These are phyloP conservation scores for Fusarium concolor DNA, from an alignment of 2,329 filamentous ascomycete species.

Conservation along the genomic window DNA sequence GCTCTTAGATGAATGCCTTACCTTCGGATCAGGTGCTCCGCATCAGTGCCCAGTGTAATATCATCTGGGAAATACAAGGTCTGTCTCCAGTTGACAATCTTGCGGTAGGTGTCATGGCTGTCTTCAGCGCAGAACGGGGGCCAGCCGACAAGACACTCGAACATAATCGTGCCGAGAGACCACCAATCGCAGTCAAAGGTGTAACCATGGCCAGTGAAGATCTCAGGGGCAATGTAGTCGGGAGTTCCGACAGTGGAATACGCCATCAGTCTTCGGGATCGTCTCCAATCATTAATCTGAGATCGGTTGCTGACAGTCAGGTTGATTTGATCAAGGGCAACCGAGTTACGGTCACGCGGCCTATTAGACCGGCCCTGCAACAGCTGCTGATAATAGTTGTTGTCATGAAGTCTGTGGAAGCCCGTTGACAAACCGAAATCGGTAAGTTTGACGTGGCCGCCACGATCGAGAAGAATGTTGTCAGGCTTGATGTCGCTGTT, in stretches of 20 bases:
- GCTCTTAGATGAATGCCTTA: slow-evolving; percentile 59
- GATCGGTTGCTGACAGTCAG: slow-evolving; percentile 97
- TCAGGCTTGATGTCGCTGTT: slow-evolving; percentile 97
- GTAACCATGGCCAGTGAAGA: slow-evolving; percentile 96
- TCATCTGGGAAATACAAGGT: slow-evolving; percentile 97
- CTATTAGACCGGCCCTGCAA: slow-evolving; percentile 82
- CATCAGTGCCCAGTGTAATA: slow-evolving; percentile 86
- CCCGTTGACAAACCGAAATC: slow-evolving; percentile 98
- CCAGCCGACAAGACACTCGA: slow-evolving; percentile 98
- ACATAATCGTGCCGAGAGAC: slow-evolving; percentile 99
- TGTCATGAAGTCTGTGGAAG: slow-evolving; percentile 97
- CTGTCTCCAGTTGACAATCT: slow-evolving; percentile 98
- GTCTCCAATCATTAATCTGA: slow-evolving; percentile 98
- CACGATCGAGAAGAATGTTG: slow-evolving; percentile 95
- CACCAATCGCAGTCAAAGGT: slow-evolving; percentile 99
- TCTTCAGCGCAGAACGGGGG: slow-evolving; percentile 99
- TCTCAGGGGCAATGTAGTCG: slow-evolving; percentile 98
- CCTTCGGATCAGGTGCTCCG: slow-evolving; percentile 93
- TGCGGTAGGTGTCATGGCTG: slow-evolving; percentile 96
- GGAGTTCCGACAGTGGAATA: slow-evolving; percentile 98
- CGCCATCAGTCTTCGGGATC: slow-evolving; percentile 93
- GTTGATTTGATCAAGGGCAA: slow-evolving; percentile 98
- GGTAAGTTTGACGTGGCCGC: slow-evolving; percentile 97
- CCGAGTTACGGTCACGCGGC: slow-evolving; percentile 87
- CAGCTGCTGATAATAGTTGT: slow-evolving; percentile 97